Evolutionary conservation across 208 protist species (phyloP), one percentile per base, ranked within the genome.

Genomic region (Wallacemonas collosoma): DNA sequence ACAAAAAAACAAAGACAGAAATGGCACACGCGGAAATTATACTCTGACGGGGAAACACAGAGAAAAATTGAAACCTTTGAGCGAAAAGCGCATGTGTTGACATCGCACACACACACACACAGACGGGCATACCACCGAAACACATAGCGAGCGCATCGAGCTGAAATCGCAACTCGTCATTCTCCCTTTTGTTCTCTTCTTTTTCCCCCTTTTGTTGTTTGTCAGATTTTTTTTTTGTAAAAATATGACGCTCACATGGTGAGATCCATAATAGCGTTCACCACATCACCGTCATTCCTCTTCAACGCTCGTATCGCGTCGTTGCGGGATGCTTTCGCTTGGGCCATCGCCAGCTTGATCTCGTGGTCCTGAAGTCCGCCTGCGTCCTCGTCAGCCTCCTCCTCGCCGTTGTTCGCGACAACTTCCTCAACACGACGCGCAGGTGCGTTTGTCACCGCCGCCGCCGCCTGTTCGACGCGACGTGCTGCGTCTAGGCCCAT

Each of bases 221-320:
- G 55, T 26, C 26, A 26, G 26, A 26, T 26, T 26, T 26, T 26
- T 26, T 26, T 26, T 26, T 26, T 26, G 26, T 26, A 26, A 26
- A 26, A 26, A 26, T 26, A 12, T 50, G 12, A 3, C 35, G 39
- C 14, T 50, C 57, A 94, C 77, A 87, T 82, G 39, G 85, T 93
- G 26, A 96, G 84, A 60, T 92, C 86, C 87, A 96, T 89, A 74
- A 96, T 96, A 73, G 91, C 82, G 62, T 96, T 94, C 54, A 96
- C 91, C 56, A 96, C 81, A 68, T 96, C 91, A 53, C 88, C 83
- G 51, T 94, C 90, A 81, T 94, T 96, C 51, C 89, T 81, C 80
- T 87, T 90, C 57, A 96, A 85, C 11, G 91, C 91, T 51, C 79
- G 79, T 75, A 96, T 88, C 67, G 89, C 91, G 79, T 89, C 90